Base-by-base conservation (phyloP, 225 moss, liverwort and hornwort species). In the Bryoerythrophyllum caledonicum region DNA sequence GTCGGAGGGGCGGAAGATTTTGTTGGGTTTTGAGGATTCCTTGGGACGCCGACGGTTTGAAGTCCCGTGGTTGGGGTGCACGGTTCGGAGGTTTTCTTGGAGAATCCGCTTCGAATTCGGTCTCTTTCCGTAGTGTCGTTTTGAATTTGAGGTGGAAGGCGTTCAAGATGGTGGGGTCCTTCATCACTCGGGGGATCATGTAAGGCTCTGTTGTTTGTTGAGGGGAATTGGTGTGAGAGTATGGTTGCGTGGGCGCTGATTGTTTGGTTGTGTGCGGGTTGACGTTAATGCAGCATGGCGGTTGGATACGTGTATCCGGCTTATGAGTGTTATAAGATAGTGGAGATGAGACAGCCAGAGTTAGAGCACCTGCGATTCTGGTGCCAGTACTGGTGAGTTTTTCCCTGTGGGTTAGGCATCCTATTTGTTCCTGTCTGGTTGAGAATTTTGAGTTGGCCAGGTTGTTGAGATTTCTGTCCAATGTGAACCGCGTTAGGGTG, bases 271-370 rank as follows among this genome's bases (percentile, higher is more conserved):
- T 65, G 38, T 37, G 37, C 20, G 10, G 23, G 23, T 70, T 30
- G 73, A 7, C 10, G 61, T 53, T 21, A 48, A 78, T 82, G 80
- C 68, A 97, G 97, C 78, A 85, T 91, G 91, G 78, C 80, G 21
- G 54, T 94, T 69, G 97, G 88, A 28, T 94, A 93, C 60, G 51
- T 93, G 17, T 94, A 93, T 15, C 97, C 94, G 64, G 87, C 94
- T 23, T 97, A 97, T 46, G 88, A 97, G 78, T 97, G 97, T 72
- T 97, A 91, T 60, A 97, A 97, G 70, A 83, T 89, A 66, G 88
- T 93, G 9, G 97, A 97, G 82, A 91, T 71, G 70, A 87, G 85
- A 71, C 85, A 28, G 20, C 78, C 84, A 60, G 76, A 94, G 44
- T 74, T 56, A 75, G 86, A 89, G 69, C 87, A 90, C 63, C 77